Conservation (phyloP, 768 basidiomycete species). For the Hydnum rufescens region DNA sequence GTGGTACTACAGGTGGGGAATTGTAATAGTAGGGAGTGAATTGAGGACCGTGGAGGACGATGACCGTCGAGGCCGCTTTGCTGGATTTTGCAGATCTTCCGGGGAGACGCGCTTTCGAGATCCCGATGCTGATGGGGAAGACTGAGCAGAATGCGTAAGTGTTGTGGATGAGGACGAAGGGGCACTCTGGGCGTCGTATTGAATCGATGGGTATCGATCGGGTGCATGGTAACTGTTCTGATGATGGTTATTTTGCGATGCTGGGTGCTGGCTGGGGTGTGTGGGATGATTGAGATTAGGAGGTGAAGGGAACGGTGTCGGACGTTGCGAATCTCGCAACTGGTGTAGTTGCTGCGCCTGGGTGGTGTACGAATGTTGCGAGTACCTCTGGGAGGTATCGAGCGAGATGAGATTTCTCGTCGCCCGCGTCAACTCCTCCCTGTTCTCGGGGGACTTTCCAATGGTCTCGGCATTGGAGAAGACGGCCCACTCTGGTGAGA, state of each 20-base stretch:
- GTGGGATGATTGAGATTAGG: neutral
- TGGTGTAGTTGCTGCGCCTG: neutral
- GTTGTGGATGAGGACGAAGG: neutral
- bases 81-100: neutral
- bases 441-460: slow-evolving; percentile 11
- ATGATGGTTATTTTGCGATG: neutral
- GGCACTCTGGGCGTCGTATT: neutral
- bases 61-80: neutral
- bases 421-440: slow-evolving; percentile 50
- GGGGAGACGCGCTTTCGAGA: neutral
- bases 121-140: slow-evolving; percentile 1
- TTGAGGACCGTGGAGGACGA: neutral
- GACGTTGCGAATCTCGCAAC: neutral
- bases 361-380: neutral
- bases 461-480: slow-evolving; percentile 18
- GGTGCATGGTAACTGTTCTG: neutral
- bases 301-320: slow-evolving; percentile 2
- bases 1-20: slow-evolving; percentile 9
- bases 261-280: neutral
- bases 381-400: neutral
- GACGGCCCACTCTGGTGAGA: slow-evolving; percentile 28
- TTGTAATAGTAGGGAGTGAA: neutral
- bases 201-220: slow-evolving; percentile 1
- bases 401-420: slow-evolving; percentile 58
- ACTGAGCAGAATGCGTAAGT: neutral